Evolutionary conservation across 352 stramenopile species (phyloP).

Genomic region (Pythium sp.): DNA sequence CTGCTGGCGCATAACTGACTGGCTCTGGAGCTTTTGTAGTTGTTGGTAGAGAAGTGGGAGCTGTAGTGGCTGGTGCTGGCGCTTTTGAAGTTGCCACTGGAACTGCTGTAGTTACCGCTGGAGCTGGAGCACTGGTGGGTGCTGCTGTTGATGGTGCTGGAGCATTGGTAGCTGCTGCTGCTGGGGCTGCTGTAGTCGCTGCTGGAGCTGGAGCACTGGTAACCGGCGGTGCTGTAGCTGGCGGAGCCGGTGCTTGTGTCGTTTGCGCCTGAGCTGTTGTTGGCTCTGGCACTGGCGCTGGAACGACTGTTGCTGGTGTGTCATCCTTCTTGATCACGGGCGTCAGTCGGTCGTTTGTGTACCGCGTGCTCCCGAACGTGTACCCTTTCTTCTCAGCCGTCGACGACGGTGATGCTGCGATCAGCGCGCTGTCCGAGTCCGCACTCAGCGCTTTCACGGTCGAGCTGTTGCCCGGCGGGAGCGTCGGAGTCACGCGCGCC

Average conservation of each 20-base stretch:
- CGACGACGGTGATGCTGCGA: background rate
- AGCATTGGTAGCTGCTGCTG: background rate
- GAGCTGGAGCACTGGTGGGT: background rate
- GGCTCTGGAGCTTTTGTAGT: too few species aligned
- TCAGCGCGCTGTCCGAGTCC: slow-evolving; percentile 3
- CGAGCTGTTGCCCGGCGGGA: background rate
- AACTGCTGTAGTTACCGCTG: background rate
- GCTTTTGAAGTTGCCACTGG: background rate
- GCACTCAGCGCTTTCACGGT: background rate
- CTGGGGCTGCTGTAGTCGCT: background rate
- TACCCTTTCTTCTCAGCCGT: slow-evolving; percentile 9
- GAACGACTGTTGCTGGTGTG: background rate
- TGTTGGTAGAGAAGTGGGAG: background rate
- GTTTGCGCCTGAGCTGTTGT: background rate
- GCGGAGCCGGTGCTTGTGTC: background rate
- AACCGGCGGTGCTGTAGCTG: background rate
- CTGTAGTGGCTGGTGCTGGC: background rate
- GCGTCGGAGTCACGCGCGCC: slow-evolving; percentile 8
- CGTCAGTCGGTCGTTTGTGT: slow-evolving; percentile 13
- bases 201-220: background rate
- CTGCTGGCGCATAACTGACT: background rate
- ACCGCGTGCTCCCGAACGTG: slow-evolving; percentile 12
- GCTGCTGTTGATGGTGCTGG: background rate
- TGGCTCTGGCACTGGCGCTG: background rate
- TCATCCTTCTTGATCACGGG: slow-evolving; percentile 13